Evolutionary conservation across 2,329 filamentous ascomycete genomes (phyloP), one percentile per base, ranked within the genome.

Genomic region (Fusarium vanettenii): DNA sequence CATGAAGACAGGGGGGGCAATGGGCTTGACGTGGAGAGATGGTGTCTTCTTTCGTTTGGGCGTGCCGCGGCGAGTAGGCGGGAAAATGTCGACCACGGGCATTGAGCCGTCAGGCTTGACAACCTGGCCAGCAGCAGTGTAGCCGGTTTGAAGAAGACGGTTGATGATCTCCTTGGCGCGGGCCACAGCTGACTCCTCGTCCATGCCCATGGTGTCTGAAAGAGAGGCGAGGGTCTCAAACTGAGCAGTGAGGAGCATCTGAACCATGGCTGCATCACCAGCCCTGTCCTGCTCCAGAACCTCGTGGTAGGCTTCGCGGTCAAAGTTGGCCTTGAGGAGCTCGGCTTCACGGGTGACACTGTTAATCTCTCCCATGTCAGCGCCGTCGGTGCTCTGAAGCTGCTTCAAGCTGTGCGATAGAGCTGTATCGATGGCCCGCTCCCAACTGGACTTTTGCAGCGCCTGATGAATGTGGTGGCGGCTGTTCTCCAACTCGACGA

Each of bases 141-240:
- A 92, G 66, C 95, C 96, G 4, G 90, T 90, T 68, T 94, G 91
- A 18, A 98, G 87, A 67, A 99, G 89, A 69, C 93, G 92, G 68
- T 90, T 89, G 60, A 99, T 91, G 56, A 95, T 92, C 25, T 87
- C 88, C 81, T 93, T 95, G 29, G 95, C 97, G 66, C 94, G 92
- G 18, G 92, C 87, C 2, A 98, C 89, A 1, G 96, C 97, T 71
- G 97, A 93, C 37, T 93, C 91, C 81, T 97, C 94, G 67, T 89
- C 92, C 92, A 98, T 95, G 39, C 90, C 87, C 76, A 96, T 90
- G 27, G 97, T 94, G 75, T 94, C 93, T 64, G 93, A 91, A 64
- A 99, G 89, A 1, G 95, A 94, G 6, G 94, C 88, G 70, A 98
- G 90, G 3, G 95, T 96, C 79, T 98, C 95, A 77, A 99, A 97